phyloP scores from a whole-genome alignment of 164 flowering plant species.

The Vitis amurensis region DNA sequence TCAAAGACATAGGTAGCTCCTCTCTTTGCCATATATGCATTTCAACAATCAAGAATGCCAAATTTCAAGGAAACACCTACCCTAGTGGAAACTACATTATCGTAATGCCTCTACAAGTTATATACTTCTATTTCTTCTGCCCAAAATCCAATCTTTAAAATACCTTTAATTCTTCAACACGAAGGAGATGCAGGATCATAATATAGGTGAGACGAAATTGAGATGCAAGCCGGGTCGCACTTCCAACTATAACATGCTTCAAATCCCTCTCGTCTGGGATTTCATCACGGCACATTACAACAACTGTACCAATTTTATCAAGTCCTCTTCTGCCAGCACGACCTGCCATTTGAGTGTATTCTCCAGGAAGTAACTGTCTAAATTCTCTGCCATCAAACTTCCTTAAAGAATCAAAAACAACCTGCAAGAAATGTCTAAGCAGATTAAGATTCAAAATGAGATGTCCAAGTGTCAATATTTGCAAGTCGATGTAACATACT shows the following conservation, averaged over 20 bases:
- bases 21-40: too few relatives aligned
- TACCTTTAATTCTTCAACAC: constrained; percentile 98
- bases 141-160: neutral
- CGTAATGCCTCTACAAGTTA: too few relatives aligned
- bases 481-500: too few relatives aligned
- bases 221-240: constrained; percentile 88
- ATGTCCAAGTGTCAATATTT: neutral
- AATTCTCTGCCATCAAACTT: constrained; percentile 98
- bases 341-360: constrained; percentile 99
- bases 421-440: constrained; percentile 42
- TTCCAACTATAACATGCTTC: constrained; percentile 76
- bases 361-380: constrained; percentile 91
- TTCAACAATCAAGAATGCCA: too few relatives aligned
- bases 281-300: constrained; percentile 93
- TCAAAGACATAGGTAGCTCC: too few relatives aligned
- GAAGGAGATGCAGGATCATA: constrained; percentile 96
- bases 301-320: constrained; percentile 91
- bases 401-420: constrained; percentile 90
- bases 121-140: neutral
- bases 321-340: constrained; percentile 99
- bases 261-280: constrained; percentile 82
- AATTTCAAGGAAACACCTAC: too few relatives aligned
- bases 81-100: too few relatives aligned
- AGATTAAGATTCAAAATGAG: constrained; percentile 5
- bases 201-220: constrained; percentile 95